Evolutionary conservation across 306 rosid genomes (phyloP), one percentile per base, ranked within the genome.

Genomic region (Citrullus mucosospermus): DNA sequence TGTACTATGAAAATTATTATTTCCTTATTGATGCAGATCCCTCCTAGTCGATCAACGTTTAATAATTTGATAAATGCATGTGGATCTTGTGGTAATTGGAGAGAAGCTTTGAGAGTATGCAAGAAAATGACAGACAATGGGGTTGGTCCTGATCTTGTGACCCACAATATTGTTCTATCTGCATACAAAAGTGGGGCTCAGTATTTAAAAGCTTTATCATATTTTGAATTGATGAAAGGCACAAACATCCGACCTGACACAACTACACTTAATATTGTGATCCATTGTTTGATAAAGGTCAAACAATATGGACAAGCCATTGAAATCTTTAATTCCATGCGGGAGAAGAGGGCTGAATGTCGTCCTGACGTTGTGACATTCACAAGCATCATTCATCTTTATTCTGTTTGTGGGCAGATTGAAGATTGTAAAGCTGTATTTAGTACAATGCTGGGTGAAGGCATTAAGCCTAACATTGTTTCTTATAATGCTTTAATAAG

Each of bases 31-130:
- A 54, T 82, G 81, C 92, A 94, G 98, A 84, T 94, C 79, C 90
- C 97, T 63, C 97, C 98, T 39, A 94, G 91, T 83, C 92, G 97
- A 69, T 88, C 91, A 36, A 94, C 98, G 6, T 94, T 89, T 84
- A 94, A 94, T 89, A 92, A 92, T 87, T 82, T 94, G 89, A 94
- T 94, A 80, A 94, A 94, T 86, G 97, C 98, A 13, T 94, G 97
- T 78, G 98, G 98, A 58, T 94, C 97, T 77, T 83, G 90, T 87
- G 98, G 97, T 79, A 92, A 94, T 87, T 94, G 98, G 98, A 89
- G 88, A 81, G 98, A 90, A 85, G 98, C 98, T 58, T 89, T 94
- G 72, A 87, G 85, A 41, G 76, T 90, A 83, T 92, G 95, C 96
- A 92, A 90, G 92, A 89, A 86, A 88, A 94, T 94, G 98, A 89